A percentile compares a stretch with the other conserved stretches of the same genome.
These are phyloP conservation scores for Pseudogymnoascus sp. DNA, from an alignment of 2,329 filamentous ascomycete species.

Conservation along the genomic window DNA sequence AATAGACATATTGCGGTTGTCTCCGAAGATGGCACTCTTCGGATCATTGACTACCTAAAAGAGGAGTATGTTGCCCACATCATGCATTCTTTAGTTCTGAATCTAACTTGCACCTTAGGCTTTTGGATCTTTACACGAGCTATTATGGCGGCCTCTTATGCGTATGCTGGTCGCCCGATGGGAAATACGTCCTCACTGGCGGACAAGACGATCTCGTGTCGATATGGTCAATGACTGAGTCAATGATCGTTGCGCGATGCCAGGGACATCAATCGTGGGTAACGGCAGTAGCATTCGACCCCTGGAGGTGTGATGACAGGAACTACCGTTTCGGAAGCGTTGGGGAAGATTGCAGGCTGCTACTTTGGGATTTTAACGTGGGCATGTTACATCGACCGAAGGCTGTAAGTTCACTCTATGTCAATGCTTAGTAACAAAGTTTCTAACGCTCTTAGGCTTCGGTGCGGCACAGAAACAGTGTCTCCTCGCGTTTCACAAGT, in stretches of 20 bases:
- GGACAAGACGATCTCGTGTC: constrained; percentile 94
- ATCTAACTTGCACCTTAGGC: constrained; percentile 37
- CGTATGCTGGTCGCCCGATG: constrained; percentile 96
- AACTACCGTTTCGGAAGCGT: constrained; percentile 96
- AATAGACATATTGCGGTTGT: constrained; percentile 80
- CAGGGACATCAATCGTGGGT: constrained; percentile 97
- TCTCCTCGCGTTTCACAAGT: constrained; percentile 42
- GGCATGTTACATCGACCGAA: constrained; percentile 92
- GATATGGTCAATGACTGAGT: constrained; percentile 86
- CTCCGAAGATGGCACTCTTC: constrained; percentile 80
- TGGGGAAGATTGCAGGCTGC: constrained; percentile 81
- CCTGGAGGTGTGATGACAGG: constrained; percentile 90
- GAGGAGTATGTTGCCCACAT: constrained; percentile 58
- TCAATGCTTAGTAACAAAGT: constrained; percentile 4
- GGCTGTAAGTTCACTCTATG: constrained; percentile 49
- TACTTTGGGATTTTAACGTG: constrained; percentile 96
- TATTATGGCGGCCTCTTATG: constrained; percentile 93
- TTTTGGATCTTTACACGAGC: constrained; percentile 79
- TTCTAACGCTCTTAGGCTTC: constrained; percentile 35
- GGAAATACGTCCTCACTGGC: constrained; percentile 89
- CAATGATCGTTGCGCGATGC: constrained; percentile 78
- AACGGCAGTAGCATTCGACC: constrained; percentile 85
- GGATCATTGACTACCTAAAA: constrained; percentile 84
- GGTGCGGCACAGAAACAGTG: constrained; percentile 43
- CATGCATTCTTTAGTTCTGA: not conserved